Evolutionary conservation across 768 basidiomycete genomes (phyloP).

Genomic region (Rubroboletus pulcherrimus): DNA sequence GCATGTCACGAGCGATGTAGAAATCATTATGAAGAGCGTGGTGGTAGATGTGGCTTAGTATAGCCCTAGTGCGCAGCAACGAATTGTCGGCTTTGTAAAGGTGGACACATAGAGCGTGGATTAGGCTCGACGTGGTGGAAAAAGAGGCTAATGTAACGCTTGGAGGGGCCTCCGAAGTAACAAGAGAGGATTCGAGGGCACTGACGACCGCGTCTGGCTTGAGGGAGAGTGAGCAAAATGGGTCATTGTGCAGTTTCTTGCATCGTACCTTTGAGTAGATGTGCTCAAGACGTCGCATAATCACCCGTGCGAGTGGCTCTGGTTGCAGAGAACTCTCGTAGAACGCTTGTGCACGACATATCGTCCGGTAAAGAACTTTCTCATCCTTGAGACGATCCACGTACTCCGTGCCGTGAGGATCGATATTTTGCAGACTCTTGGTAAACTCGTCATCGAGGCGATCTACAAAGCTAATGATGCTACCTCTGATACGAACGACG

Average conservation of each 20-base stretch:
- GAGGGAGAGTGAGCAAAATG: constrained; percentile 9
- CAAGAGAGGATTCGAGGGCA: constrained; percentile 75
- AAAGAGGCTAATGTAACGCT: constrained; percentile 54
- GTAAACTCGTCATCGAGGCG: constrained; percentile 98
- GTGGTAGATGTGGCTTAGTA: constrained; percentile 97
- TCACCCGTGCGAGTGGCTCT: constrained; percentile 80
- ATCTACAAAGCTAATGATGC: constrained; percentile 94
- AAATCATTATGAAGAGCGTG: constrained; percentile 96
- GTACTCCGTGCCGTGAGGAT: constrained; percentile 99
- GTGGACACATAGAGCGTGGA: constrained; percentile 85
- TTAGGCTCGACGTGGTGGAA: constrained; percentile 65
- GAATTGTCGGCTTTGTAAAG: constrained; percentile 92
- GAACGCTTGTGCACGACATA: constrained; percentile 87
- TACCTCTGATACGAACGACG: constrained; percentile 85
- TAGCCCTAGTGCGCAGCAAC: constrained; percentile 90
- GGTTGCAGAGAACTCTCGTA: constrained; percentile 78
- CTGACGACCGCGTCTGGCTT: constrained; percentile 92
- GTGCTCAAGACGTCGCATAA: constrained; percentile 95
- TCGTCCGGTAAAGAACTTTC: constrained; percentile 88
- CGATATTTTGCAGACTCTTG: constrained; percentile 94
- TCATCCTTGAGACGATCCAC: constrained; percentile 96
- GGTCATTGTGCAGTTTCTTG: not conserved
- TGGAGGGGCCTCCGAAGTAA: constrained; percentile 57
- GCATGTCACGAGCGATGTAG: constrained; percentile 95
- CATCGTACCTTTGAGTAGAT: constrained; percentile 88